These are phyloP conservation scores for Peniophora sp. DNA, from an alignment of 1,284 basidiomycete species.

Conservation along the genomic window DNA sequence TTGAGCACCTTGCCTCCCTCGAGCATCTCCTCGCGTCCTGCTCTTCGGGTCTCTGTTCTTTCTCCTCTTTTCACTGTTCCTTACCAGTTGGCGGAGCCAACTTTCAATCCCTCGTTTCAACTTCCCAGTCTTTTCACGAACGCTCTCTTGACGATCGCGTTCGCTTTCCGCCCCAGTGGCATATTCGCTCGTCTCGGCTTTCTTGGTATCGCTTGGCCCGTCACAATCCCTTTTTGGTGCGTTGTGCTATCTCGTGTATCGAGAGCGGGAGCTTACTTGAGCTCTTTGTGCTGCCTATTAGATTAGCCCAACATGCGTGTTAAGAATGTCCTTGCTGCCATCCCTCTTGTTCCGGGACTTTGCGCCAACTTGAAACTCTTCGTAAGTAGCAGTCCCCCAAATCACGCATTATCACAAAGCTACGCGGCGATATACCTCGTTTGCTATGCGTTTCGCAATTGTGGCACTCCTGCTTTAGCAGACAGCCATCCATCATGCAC, in stretches of 20 bases:
- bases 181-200: constrained; percentile 8
- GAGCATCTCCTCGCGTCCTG: constrained; percentile 19
- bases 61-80: not conserved
- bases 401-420: not conserved
- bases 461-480: not conserved
- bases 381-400: constrained; percentile 28
- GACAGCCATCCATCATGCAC: not conserved
- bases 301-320: constrained; percentile 31
- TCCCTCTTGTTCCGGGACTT: constrained; percentile 25
- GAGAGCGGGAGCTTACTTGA: not conserved
- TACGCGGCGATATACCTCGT: not conserved
- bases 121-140: constrained; percentile 14
- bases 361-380: constrained; percentile 39
- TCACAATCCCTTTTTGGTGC: constrained; percentile 1
- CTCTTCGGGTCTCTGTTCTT: not conserved
- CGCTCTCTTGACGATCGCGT: not conserved
- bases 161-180: constrained; percentile 37
- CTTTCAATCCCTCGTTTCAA: constrained; percentile 18
- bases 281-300: not conserved
- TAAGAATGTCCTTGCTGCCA: constrained; percentile 31
- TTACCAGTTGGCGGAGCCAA: constrained; percentile 10
- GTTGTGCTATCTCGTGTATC: not conserved
- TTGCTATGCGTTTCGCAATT: not conserved
- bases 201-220: constrained; percentile 7
- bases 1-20: constrained; percentile 6